Conservation (phyloP, 345 rosid genomes). For the Excoecaria agallocha region DNA sequence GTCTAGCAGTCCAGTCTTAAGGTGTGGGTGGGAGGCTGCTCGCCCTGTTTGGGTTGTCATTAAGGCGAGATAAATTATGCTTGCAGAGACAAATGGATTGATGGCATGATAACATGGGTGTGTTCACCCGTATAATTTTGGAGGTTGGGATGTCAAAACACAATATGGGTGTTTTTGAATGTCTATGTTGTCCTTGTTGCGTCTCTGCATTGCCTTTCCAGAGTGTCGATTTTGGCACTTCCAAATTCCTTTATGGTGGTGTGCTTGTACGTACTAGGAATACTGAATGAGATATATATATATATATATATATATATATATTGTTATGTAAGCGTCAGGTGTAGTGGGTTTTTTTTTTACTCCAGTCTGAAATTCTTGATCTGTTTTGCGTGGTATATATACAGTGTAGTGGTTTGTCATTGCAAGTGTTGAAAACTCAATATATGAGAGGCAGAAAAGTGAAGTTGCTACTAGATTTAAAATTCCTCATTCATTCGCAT, state of each 20-base stretch:
- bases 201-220: constrained; percentile 6
- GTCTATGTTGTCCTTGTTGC: constrained; percentile 1
- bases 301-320: constrained; percentile 7
- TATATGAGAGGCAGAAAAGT: not conserved
- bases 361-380: not conserved
- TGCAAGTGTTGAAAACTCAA: not conserved
- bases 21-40: constrained; percentile 22
- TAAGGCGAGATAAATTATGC: constrained; percentile 3
- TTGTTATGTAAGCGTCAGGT: not conserved
- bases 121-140: not conserved
- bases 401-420: not conserved
- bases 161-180: constrained; percentile 1
- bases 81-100: constrained; percentile 6
- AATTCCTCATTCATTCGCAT: too few species aligned
- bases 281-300: constrained; percentile 2
- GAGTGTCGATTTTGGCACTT: constrained; percentile 23
- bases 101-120: constrained; percentile 16
- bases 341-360: not conserved
- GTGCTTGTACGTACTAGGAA: constrained; percentile 11
- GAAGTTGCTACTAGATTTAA: not conserved
- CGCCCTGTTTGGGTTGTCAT: constrained; percentile 21
- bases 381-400: not conserved
- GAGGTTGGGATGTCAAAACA: constrained; percentile 17
- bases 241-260: constrained; percentile 9
- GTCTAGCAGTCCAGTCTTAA: constrained; percentile 27